A percentile compares a stretch with the other conserved stretches of the same genome.
phyloP scores from a whole-genome alignment of 805 yeast species.

The Metschnikowia dekortorum region DNA sequence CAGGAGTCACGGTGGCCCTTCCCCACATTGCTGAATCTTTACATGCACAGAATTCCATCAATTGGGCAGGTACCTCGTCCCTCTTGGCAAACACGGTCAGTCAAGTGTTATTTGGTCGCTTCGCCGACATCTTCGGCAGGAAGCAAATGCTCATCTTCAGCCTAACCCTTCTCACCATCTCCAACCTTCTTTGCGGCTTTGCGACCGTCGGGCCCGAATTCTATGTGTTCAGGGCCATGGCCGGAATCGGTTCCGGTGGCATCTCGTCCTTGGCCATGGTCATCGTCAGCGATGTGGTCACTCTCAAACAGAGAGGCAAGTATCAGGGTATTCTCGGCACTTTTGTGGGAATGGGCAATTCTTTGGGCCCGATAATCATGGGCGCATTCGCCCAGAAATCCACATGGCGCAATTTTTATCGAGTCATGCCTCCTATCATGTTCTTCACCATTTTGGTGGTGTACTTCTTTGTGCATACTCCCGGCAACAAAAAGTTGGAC shows the following conservation, averaged over 20 bases:
- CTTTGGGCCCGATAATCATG: constrained; percentile 54
- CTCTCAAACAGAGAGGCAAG: constrained; percentile 49
- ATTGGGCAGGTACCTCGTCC: constrained; percentile 74
- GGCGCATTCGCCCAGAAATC: constrained; percentile 42
- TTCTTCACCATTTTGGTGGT: constrained; percentile 27
- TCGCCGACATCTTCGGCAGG: constrained; percentile 63
- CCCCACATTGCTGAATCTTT: constrained; percentile 46
- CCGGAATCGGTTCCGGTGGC: constrained; percentile 61
- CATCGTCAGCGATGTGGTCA: constrained; percentile 52
- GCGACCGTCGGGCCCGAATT: constrained; percentile 43
- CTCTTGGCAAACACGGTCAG: constrained; percentile 66
- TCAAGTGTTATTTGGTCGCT: constrained; percentile 69
- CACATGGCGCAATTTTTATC: constrained; percentile 56
- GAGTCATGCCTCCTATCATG: constrained; percentile 42
- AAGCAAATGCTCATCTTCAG: constrained; percentile 41
- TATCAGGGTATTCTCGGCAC: constrained; percentile 53
- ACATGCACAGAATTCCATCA: constrained; percentile 43
- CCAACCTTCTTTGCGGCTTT: constrained; percentile 41
- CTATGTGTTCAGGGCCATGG: constrained; percentile 47
- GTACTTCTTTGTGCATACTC: constrained; percentile 34
- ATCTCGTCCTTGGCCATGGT: constrained; percentile 48
- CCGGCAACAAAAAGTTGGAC: constrained; percentile 22
- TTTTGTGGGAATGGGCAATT: constrained; percentile 48
- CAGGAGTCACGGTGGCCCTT: constrained; percentile 45
- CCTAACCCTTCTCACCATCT: constrained; percentile 41